Evolutionary conservation across 495 filamentous ascomycete genomes (phyloP), one percentile per base, ranked within the genome.

Genomic region (Aspergillus avenaceus): DNA sequence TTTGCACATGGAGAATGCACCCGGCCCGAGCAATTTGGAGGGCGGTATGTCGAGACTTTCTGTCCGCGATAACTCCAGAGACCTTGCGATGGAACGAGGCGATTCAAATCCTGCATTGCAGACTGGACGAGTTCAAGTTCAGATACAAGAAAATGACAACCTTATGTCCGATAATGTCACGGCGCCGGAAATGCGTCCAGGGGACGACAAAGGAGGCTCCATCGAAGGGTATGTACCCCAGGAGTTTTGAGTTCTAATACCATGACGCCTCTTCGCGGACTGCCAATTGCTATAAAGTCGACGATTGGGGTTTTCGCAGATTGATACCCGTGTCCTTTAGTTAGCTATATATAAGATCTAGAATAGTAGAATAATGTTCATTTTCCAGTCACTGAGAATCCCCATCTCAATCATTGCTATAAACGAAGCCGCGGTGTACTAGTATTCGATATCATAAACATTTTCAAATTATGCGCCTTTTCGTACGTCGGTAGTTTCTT

Each of bases 1-100:
- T 22, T 40, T 74, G 42, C 58, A 61, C 11, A 51, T 66, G 42
- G 50, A 58, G 13, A 28, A 18, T 12, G 12, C 36, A 31, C 37
- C 28, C 22, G 19, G 50, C 1, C 29, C 62, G 8, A 52, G 40
- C 13, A 60, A 58, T 29, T 52, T 61, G 16, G 53, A 60, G 41
- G 62, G 61, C 21, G 50, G 57, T 22, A 56, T 62, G 9, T 43
- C 50, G 12, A 49, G 24, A 32, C 48, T 62, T 14, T 50, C 51
- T 1, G 44, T 73, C 23, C 50, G 55, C n/a, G 66, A 65, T 23
- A 48, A 61, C 24, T 59, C 66, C 0, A 53, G 52, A 11, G 70
- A 72, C 18, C 69, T 80, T 1, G 73, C 77, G 8, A 24, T 77
- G 45, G 76, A 79, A 49, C 69, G 77, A 18, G 76, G 77, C 12